Base-by-base conservation (phyloP, 768 basidiomycete genomes). In the Hericium coralloides region DNA sequence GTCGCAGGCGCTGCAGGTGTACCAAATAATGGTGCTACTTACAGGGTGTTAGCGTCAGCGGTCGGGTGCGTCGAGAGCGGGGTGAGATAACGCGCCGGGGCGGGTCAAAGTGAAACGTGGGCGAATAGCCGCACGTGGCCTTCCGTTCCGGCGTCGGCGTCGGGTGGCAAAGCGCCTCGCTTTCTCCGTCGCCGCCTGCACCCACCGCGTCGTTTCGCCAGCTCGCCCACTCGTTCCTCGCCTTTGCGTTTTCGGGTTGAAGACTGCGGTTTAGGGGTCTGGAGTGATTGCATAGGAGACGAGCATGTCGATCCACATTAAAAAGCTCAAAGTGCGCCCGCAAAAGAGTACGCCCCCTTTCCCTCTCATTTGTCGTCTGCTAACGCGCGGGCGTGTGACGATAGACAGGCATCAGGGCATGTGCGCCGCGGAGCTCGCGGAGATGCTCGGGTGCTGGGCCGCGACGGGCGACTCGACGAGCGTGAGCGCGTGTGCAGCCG, bases 391-490 rank as follows among this genome's bases (percentile, higher is more conserved):
- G 26, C 62, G 10, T 68, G 26, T 63, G 83, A 81, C 72, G 58
- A 68, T 72, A 36, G 69, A 75, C 50, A 71, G 72, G 22, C 79
- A 78, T 57, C 76, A 85, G 67, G 53, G 56, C 9, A 55, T 62
- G 31, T 89, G 88, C 67, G 81, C 79, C 5, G 69, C 79, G 26
- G 83, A 92, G 68, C 77, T 94, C 56, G 77, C 84, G 17, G 72
- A 79, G 48, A 88, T 95, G 88, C 81, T 95, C 37, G 82, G 84
- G 38, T 95, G 92, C 69, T 93, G 89, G 90, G 88, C 92, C 25
- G 86, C 87, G 15, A 79, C 79, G 7, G 70, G 73, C 14, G 91
- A 94, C 68, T 59, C 85, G 38, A 74, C 76, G 53, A 81, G 82
- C 12, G 71, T 73, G 4, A 70, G 68, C 1, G 67, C 72, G 14